phyloP scores from a whole-genome alignment of 495 filamentous ascomycete species.

The Penicillium cataractarum region DNA sequence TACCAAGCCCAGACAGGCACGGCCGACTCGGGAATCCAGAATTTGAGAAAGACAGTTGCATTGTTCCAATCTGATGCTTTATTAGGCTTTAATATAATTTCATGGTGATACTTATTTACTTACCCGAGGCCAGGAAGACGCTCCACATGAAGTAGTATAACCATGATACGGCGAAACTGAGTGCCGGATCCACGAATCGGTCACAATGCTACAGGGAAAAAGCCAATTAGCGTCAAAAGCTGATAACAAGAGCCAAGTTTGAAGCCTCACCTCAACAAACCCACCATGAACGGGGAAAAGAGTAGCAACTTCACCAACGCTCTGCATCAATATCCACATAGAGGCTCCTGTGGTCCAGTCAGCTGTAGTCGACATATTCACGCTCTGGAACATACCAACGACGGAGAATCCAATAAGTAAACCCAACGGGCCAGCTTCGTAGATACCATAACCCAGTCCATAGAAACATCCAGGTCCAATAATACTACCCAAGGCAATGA shows the following conservation, averaged over 20 bases:
- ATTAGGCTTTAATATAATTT: not conserved
- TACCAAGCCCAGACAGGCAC: not conserved
- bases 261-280: not conserved
- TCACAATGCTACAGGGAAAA: not conserved
- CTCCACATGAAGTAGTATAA: not conserved
- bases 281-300: not conserved
- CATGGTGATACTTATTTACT: not conserved
- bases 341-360: not conserved
- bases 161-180: not conserved
- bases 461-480: not conserved
- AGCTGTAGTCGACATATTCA: not conserved
- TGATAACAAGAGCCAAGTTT: no score
- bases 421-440: not conserved
- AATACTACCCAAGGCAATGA: not conserved
- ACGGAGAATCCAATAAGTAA: not conserved
- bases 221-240: not conserved
- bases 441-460: not conserved
- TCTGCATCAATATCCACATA: not conserved
- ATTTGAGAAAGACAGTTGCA: not conserved
- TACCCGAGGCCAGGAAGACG: not conserved
- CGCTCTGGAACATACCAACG: not conserved
- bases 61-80: not conserved
- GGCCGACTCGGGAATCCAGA: not conserved
- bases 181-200: not conserved
- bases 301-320: not conserved